phyloP scores from a whole-genome alignment of 164 flowering plant species.

The Platanus orientalis region DNA sequence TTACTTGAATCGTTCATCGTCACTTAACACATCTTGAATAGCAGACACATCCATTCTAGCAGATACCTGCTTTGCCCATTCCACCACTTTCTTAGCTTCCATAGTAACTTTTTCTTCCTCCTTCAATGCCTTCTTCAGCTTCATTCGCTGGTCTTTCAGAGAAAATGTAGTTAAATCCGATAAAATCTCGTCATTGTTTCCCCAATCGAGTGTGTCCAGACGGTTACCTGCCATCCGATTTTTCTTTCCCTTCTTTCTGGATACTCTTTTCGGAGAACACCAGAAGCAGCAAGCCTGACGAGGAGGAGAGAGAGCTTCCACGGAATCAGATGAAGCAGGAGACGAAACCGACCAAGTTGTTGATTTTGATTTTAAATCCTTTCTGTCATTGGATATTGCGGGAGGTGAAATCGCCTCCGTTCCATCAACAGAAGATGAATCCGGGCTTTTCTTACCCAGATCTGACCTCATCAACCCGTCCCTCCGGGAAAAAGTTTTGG shows the following conservation, averaged over 20 bases:
- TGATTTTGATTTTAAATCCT: constrained; percentile 10
- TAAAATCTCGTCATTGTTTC: constrained; percentile 32
- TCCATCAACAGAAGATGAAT: constrained; percentile 3
- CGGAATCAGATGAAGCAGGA: constrained; percentile 14
- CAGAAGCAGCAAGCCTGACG: constrained; percentile 44
- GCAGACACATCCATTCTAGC: constrained; percentile 41
- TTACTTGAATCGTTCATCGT: constrained; percentile 29
- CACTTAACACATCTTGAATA: constrained; percentile 35
- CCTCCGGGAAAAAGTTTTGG: background rate
- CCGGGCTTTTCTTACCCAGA: background rate
- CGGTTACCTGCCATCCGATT: constrained; percentile 11
- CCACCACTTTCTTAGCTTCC: constrained; percentile 63
- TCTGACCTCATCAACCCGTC: constrained; percentile 1
- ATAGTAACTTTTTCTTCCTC: constrained; percentile 47
- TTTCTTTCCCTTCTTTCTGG: constrained; percentile 26
- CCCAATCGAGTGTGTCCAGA: constrained; percentile 28
- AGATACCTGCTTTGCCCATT: constrained; percentile 67
- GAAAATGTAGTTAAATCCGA: constrained; percentile 46
- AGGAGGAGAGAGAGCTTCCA: constrained; percentile 33
- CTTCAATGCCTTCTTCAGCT: constrained; percentile 48
- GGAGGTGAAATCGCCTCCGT: background rate
- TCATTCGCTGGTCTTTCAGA: constrained; percentile 37
- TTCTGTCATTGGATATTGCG: background rate
- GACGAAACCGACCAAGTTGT: constrained; percentile 17
- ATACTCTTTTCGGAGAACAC: constrained; percentile 44